phyloP scores from a whole-genome alignment of 345 rosid species.

The Lagerstroemia speciosa region DNA sequence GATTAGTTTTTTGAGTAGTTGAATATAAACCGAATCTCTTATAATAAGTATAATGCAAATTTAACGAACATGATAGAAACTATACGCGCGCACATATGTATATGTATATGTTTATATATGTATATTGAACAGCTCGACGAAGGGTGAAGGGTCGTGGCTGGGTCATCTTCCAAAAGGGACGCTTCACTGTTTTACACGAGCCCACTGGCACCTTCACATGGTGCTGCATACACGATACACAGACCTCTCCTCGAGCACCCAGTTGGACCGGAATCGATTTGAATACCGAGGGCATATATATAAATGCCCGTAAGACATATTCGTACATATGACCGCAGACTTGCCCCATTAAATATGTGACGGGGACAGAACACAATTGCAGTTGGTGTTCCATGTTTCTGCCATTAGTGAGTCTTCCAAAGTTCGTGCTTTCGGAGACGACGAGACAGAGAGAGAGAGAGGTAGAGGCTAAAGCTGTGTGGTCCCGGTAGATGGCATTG shows the following conservation, averaged over 20 bases:
- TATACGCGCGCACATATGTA: too few relatives aligned
- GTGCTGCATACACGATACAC: too few relatives aligned
- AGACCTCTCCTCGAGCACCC: neutral
- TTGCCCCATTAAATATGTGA: neutral
- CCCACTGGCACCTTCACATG: neutral
- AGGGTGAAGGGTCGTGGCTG: neutral
- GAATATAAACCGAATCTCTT: too few relatives aligned
- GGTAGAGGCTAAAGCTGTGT: neutral
- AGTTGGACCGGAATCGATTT: neutral
- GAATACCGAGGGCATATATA: neutral
- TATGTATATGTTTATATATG: too few relatives aligned
- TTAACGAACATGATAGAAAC: too few relatives aligned
- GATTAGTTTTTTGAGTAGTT: too few relatives aligned
- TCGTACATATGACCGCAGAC: neutral
- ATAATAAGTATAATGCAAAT: too few relatives aligned
- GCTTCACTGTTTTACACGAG: conserved; percentile 5
- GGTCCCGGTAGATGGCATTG: neutral
- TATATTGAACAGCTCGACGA: conserved; percentile 1
- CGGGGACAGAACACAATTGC: too few relatives aligned
- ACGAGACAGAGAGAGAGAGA: neutral
- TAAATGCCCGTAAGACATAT: neutral
- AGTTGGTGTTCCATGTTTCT: conserved; percentile 1
- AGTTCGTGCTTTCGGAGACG: neutral
- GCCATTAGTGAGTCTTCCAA: conserved; percentile 4
- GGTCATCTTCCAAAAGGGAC: conserved; percentile 6